Base-by-base conservation (phyloP, 2,329 filamentous ascomycete species). In the Ustilaginoidea virens region DNA sequence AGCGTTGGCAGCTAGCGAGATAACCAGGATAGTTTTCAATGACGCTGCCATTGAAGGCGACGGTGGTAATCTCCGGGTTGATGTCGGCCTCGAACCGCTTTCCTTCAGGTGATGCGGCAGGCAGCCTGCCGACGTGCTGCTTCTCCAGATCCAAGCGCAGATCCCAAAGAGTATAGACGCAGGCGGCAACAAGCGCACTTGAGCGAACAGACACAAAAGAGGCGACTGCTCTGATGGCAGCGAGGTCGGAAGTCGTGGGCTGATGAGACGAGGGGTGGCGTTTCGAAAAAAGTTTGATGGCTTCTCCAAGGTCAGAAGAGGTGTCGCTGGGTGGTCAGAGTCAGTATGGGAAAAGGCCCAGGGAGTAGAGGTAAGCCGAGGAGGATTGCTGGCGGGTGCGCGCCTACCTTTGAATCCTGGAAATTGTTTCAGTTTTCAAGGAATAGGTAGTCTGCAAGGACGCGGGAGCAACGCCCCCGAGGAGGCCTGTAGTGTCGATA, bases 31-130 rank as follows among this genome's bases (percentile, higher is more conserved):
- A 87, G 41, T 76, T 74, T 51, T 86, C 79, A 29, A 86, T 74
- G 28, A 87, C 78, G 17, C 74, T 79, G 25, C 80, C 80, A 44
- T 82, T 85, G 52, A 77, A 86, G 4, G 77, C 77, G n/a, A 87
- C 69, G 2, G 68, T 63, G 3, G 69, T 73, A 32, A 56, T 53
- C 19, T 47, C 44, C 6, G 64, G 45, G 24, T 56, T 49, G 2
- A 55, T 55, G 36, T 71, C 70, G 11, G 53, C 53, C 39, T 73
- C 69, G 1, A 66, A 55, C 20, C 64, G 61, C 7, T 45, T 37
- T 29, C 60, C 57, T 19, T 48, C 36, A 4, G 45, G 32, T 9
- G 55, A 53, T 12, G 39, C 44, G 7, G 46, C 31, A 9, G 47
- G 36, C 4, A 55, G 42, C 2, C 40, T 41, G 11, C 42, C 33